Percentiles rank a stretch among this genome's conserved stretches.
phyloP scores from a whole-genome alignment of 208 protist species.

The Histomonas meleagridis region DNA sequence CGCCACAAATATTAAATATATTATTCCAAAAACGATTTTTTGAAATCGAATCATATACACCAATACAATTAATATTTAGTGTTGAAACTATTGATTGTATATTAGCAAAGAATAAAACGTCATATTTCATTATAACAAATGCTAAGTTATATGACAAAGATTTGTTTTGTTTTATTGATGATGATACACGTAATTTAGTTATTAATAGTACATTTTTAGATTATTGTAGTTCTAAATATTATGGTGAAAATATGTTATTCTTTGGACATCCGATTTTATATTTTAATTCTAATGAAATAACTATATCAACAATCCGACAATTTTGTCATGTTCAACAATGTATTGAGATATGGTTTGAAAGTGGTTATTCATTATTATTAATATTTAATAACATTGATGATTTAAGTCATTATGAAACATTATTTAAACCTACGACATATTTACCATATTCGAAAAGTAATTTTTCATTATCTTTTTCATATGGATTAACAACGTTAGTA shows the following conservation, averaged over 20 bases:
- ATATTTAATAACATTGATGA: neutral
- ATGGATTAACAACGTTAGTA: neutral
- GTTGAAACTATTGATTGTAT: neutral
- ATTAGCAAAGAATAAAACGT: neutral
- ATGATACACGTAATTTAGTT: neutral
- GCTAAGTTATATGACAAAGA: neutral
- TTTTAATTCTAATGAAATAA: neutral
- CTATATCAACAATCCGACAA: neutral
- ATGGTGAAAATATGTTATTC: neutral
- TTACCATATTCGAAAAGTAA: neutral
- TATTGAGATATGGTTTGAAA: neutral
- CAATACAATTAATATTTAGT: neutral
- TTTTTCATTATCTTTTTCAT: neutral
- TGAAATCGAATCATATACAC: neutral
- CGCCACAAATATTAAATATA: neutral
- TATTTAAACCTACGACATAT: neutral
- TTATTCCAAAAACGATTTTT: neutral
- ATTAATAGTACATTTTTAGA: neutral
- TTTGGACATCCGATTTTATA: neutral
- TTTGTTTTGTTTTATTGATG: neutral
- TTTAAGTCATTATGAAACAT: neutral
- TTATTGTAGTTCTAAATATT: neutral
- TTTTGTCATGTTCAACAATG: neutral
- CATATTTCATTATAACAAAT: neutral
- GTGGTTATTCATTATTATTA: neutral